Evolutionary conservation across 129 eudicot genomes (phyloP).

Genomic region (Artemisia argyi): DNA sequence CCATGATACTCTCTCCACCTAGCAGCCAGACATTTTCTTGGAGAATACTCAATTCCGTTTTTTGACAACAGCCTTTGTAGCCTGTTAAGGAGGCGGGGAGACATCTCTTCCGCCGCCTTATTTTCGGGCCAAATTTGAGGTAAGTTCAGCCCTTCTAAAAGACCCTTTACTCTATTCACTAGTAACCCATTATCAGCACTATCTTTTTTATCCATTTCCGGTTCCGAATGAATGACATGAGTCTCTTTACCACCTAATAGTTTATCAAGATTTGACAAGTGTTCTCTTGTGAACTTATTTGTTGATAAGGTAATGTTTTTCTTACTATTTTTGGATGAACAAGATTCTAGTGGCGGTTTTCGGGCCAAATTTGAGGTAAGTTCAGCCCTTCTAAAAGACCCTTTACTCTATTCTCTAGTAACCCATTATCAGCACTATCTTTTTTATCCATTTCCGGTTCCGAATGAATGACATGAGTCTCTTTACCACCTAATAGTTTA

Average conservation of each 20-base stretch:
- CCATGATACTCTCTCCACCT: constrained; percentile 97
- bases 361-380: constrained; percentile 50
- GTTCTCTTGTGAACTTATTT: constrained; percentile 28
- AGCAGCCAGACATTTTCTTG: constrained; percentile 64
- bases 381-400: constrained; percentile 56
- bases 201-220: constrained; percentile 16
- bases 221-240: constrained; percentile 28
- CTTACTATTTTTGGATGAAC: constrained; percentile 20
- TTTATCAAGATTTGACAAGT: constrained; percentile 66
- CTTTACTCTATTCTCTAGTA: constrained; percentile 36
- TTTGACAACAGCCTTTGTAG: constrained; percentile 57
- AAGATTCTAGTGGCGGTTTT: constrained; percentile 41
- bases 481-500: constrained; percentile 42
- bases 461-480: constrained; percentile 27
- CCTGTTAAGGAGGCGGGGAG: constrained; percentile 71
- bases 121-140: constrained; percentile 68
- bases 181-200: constrained; percentile 15
- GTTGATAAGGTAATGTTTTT: constrained; percentile 18
- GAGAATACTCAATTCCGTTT: constrained; percentile 62
- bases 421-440: constrained; percentile 15
- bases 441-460: constrained; percentile 25
- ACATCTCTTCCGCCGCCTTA: constrained; percentile 84
- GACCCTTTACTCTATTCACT: constrained; percentile 40
- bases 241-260: constrained; percentile 40
- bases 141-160: constrained; percentile 57